Percentiles rank a stretch among this genome's conserved stretches.
phyloP scores from a whole-genome alignment of 768 basidiomycete genomes.

The Artomyces pyxidatus region DNA sequence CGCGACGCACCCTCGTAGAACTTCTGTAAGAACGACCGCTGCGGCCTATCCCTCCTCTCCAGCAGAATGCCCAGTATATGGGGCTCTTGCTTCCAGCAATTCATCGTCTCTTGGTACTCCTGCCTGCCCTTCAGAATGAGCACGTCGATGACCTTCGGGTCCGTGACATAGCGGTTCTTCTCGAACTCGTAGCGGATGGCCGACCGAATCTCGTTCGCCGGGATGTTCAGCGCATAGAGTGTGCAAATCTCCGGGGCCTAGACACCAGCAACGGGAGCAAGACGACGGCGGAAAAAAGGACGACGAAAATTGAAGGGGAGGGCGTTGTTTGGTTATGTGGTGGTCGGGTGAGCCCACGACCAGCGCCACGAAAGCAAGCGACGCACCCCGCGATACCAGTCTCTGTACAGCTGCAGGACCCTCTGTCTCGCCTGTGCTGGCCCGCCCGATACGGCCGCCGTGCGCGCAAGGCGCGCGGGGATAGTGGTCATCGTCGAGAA shows the following conservation, averaged over 20 bases:
- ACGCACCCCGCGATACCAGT: constrained; percentile 90
- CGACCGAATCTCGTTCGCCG: constrained; percentile 70
- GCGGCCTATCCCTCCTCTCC: constrained; percentile 37
- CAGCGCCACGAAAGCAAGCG: constrained; percentile 3
- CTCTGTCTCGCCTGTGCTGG: constrained; percentile 57
- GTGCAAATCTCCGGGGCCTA: constrained; percentile 89
- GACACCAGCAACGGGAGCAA: not conserved
- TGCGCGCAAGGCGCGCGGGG: constrained; percentile 77
- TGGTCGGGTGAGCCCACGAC: constrained; percentile 3
- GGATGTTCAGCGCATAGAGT: constrained; percentile 75
- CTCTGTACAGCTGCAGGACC: constrained; percentile 75
- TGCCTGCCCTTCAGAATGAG: constrained; percentile 76
- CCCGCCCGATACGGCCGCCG: constrained; percentile 51
- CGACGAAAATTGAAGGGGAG: not conserved
- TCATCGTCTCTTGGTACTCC: constrained; percentile 93
- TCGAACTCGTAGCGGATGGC: constrained; percentile 85
- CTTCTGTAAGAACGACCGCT: constrained; percentile 67
- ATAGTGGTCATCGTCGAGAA: constrained; percentile 62
- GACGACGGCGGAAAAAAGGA: not conserved
- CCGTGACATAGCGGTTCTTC: constrained; percentile 72
- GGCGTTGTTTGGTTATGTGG: not conserved
- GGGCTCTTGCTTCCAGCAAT: constrained; percentile 86
- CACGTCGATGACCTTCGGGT: constrained; percentile 77
- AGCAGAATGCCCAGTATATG: constrained; percentile 70
- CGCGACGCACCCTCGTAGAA: constrained; percentile 67